A percentile compares a stretch with the other conserved stretches of the same genome.
Conservation (phyloP, 495 filamentous ascomycete species). For the Aspergillus affinis region DNA sequence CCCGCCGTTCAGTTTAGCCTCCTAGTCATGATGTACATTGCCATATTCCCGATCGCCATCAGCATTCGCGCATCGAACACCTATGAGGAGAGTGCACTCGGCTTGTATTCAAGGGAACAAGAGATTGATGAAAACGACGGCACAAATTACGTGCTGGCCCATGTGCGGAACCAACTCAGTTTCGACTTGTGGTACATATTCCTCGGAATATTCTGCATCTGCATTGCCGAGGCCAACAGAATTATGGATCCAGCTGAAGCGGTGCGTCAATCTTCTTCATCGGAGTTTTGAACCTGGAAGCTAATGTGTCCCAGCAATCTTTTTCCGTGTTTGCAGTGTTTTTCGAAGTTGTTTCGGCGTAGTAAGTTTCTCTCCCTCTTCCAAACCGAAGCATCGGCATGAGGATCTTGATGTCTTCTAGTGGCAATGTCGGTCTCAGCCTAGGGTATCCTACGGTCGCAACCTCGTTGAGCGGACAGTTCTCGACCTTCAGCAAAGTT, state of each 20-base stretch:
- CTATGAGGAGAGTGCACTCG: slow-evolving; percentile 66
- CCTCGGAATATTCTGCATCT: slow-evolving; percentile 60
- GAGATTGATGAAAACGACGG: slow-evolving; percentile 34
- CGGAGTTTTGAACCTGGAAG: neutral
- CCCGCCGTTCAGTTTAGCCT: slow-evolving; percentile 62
- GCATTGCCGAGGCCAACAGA: slow-evolving; percentile 50
- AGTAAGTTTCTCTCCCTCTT: slow-evolving; percentile 33
- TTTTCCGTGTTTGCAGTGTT: slow-evolving; percentile 66
- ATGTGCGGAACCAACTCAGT: slow-evolving; percentile 59
- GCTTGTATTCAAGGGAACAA: slow-evolving; percentile 61
- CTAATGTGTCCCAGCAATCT: slow-evolving; percentile 14
- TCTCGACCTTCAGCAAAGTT: slow-evolving; percentile 74
- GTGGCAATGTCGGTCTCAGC: slow-evolving; percentile 82
- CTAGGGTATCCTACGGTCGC: slow-evolving; percentile 72
- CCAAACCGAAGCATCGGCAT: slow-evolving; percentile 3
- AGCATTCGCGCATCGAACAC: slow-evolving; percentile 65
- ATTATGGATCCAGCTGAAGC: slow-evolving; percentile 49
- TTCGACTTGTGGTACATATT: slow-evolving; percentile 69
- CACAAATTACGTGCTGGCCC: slow-evolving; percentile 50
- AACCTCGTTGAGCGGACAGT: slow-evolving; percentile 72
- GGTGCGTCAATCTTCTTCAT: slow-evolving; percentile 20
- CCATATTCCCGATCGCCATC: slow-evolving; percentile 74
- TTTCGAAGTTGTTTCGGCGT: slow-evolving; percentile 85
- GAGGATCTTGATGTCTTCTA: slow-evolving; percentile 12
- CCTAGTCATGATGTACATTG: slow-evolving; percentile 72